Evolutionary conservation across 192 early-diverging fungal genomes (phyloP).

Genomic region (Phycomyces blakesleeanus): DNA sequence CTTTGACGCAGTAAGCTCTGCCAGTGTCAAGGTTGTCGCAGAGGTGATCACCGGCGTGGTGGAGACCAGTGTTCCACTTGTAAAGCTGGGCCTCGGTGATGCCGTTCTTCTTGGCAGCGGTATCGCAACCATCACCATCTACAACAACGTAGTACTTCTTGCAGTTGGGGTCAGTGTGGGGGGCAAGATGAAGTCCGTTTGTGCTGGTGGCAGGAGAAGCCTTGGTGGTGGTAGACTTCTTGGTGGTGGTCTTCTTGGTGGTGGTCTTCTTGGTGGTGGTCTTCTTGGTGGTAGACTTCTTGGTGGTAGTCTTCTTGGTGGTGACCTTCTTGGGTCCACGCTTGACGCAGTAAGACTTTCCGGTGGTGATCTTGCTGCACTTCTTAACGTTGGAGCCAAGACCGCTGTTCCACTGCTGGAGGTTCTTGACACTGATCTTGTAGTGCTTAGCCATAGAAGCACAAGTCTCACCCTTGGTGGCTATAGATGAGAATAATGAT

Average conservation of each 20-base stretch:
- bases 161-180: too few species aligned
- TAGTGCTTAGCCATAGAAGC: slow-evolving; percentile 1
- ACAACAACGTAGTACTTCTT: slow-evolving; percentile 19
- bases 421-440: neutral
- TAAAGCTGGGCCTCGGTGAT: slow-evolving; percentile 22
- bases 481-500: neutral
- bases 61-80: slow-evolving; percentile 31
- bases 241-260: too few species aligned
- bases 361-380: slow-evolving; percentile 11
- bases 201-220: slow-evolving; percentile 4
- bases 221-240: slow-evolving; percentile 10
- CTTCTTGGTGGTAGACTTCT: slow-evolving; percentile 6
- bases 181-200: slow-evolving; percentile 6
- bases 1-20: slow-evolving; percentile 31
- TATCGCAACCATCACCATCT: slow-evolving; percentile 9
- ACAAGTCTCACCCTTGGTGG: slow-evolving; percentile 9
- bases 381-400: slow-evolving; percentile 3
- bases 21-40: slow-evolving; percentile 36
- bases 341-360: slow-evolving; percentile 23
- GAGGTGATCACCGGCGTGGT: slow-evolving; percentile 20
- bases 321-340: neutral
- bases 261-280: too few species aligned
- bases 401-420: slow-evolving; percentile 11
- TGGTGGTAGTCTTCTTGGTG: slow-evolving; percentile 15
- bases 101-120: slow-evolving; percentile 9